phyloP scores from a whole-genome alignment of 176 grass and related monocot genomes.

The Hyparrhenia diplandra region DNA sequence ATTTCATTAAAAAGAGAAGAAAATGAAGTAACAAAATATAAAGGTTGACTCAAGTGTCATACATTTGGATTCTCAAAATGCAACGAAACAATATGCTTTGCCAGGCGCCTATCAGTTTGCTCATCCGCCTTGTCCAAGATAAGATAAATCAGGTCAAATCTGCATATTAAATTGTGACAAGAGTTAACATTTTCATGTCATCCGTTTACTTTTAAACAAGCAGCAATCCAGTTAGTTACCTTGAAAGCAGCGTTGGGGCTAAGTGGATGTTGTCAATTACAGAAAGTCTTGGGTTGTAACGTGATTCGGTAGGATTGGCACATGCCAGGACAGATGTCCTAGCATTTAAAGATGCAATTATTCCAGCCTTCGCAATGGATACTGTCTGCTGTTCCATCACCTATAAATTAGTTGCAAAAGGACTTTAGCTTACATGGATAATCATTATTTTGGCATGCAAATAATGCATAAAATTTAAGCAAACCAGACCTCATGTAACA shows the following conservation, averaged over 20 bases:
- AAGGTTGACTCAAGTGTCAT: slow-evolving; percentile 20
- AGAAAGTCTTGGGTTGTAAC: slow-evolving; percentile 89
- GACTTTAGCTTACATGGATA: not conserved
- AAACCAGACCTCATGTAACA: slow-evolving; percentile 85
- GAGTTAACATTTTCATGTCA: slow-evolving; percentile 21
- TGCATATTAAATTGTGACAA: slow-evolving; percentile 21
- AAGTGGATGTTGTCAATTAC: slow-evolving; percentile 99
- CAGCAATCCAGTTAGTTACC: slow-evolving; percentile 34
- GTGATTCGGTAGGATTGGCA: slow-evolving; percentile 94
- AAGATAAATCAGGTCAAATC: slow-evolving; percentile 98
- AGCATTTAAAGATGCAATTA: slow-evolving; percentile 98
- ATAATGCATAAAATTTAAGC: not conserved
- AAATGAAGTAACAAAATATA: not conserved
- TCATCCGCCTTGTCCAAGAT: slow-evolving; percentile 97
- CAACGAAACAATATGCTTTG: slow-evolving; percentile 96
- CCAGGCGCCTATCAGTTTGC: slow-evolving; percentile 85
- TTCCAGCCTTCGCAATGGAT: slow-evolving; percentile 98
- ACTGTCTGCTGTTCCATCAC: slow-evolving; percentile 99
- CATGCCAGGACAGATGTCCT: slow-evolving; percentile 95
- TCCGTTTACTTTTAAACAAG: slow-evolving; percentile 6
- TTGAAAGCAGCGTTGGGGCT: slow-evolving; percentile 91
- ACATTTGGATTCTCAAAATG: slow-evolving; percentile 92
- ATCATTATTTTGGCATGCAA: not conserved
- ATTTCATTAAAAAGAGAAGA: not conserved
- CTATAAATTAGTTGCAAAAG: slow-evolving; percentile 40